Conservation (phyloP, 108 stramenopile species). For the Seminavis robusta region DNA sequence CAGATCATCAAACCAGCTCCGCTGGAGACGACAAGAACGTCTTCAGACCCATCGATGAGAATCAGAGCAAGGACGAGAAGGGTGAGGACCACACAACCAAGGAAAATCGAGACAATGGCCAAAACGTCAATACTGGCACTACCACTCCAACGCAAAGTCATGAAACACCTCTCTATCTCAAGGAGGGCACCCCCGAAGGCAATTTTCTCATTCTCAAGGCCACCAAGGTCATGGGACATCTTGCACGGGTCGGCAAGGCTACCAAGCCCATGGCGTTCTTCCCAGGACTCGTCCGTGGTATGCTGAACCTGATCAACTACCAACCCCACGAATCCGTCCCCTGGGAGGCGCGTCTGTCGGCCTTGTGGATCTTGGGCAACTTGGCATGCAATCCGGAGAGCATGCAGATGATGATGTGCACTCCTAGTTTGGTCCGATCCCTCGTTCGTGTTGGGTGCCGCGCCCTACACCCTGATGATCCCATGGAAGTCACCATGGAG, state of each 20-base stretch:
- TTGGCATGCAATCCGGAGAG: constrained; percentile 66
- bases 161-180: not conserved
- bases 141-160: not conserved
- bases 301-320: constrained; percentile 29
- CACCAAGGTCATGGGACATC: constrained; percentile 58
- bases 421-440: constrained; percentile 40
- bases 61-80: constrained; percentile 1
- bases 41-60: not conserved
- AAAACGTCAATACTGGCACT: not conserved
- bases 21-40: not conserved
- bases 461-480: constrained; percentile 18
- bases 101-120: not conserved
- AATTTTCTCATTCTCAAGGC: constrained; percentile 34
- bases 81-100: not conserved
- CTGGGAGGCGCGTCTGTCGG: constrained; percentile 44
- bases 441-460: constrained; percentile 29
- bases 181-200: constrained; percentile 11
- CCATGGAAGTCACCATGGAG: constrained; percentile 39
- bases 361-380: constrained; percentile 53
- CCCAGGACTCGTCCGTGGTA: constrained; percentile 34
- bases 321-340: constrained; percentile 32
- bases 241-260: constrained; percentile 47
- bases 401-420: constrained; percentile 60
- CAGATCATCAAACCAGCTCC: not conserved
- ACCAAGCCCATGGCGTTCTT: constrained; percentile 47